Conservation (phyloP, 2,329 filamentous ascomycete species). For the Chrysosphaeria jannelii region DNA sequence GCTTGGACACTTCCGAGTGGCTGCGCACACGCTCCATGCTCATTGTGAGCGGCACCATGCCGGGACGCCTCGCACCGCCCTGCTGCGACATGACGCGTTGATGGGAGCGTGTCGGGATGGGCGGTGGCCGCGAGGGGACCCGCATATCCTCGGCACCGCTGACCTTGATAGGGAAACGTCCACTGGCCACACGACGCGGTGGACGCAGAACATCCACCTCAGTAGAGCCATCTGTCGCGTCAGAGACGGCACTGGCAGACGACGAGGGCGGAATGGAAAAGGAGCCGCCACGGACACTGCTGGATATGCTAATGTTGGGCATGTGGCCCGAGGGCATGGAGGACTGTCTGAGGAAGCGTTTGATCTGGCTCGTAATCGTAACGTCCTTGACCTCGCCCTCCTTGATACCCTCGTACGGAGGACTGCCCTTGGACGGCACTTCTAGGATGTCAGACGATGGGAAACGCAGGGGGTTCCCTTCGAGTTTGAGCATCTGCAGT, state of each 20-base stretch:
- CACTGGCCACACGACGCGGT: slow-evolving; percentile 28
- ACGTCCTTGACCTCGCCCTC: slow-evolving; percentile 35
- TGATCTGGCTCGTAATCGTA: slow-evolving; percentile 27
- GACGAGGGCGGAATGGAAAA: not conserved
- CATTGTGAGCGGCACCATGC: slow-evolving; percentile 39
- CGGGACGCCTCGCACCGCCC: slow-evolving; percentile 33
- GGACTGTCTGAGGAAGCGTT: slow-evolving; percentile 25
- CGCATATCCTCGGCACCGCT: slow-evolving; percentile 42
- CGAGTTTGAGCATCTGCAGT: slow-evolving; percentile 64
- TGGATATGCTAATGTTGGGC: slow-evolving; percentile 17
- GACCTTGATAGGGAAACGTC: slow-evolving; percentile 38
- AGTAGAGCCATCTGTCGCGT: slow-evolving; percentile 29
- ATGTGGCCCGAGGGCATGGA: slow-evolving; percentile 4
- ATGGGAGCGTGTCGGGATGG: slow-evolving; percentile 55
- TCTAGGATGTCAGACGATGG: slow-evolving; percentile 42
- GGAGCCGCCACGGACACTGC: slow-evolving; percentile 3
- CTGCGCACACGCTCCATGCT: slow-evolving; percentile 37
- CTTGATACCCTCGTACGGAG: slow-evolving; percentile 23
- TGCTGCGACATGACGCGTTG: slow-evolving; percentile 46
- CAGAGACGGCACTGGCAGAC: slow-evolving; percentile 7
- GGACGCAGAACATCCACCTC: slow-evolving; percentile 44
- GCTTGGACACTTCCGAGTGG: slow-evolving; percentile 23
- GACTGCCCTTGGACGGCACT: slow-evolving; percentile 19
- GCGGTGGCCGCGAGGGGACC: slow-evolving; percentile 33
- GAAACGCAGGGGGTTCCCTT: slow-evolving; percentile 62